Evolutionary conservation across 768 basidiomycete species (phyloP), one percentile per base, ranked within the genome.

Genomic region (Termitomyces heimii): DNA sequence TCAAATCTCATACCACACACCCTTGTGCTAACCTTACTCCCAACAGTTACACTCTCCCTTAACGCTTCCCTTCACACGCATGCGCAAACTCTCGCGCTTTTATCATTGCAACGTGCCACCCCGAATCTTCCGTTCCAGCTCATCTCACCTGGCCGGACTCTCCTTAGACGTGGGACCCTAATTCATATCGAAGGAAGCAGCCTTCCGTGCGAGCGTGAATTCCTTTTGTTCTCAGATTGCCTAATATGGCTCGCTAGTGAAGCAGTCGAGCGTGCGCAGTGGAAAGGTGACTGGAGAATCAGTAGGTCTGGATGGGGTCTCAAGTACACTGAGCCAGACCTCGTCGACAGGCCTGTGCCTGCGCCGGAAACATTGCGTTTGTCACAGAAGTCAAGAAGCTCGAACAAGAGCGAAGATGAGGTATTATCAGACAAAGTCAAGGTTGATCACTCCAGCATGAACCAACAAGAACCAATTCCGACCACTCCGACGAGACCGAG

Each of bases 171-270:
- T 13, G 88, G 86, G 0, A 62, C 77, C 1, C 74, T 92, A 5
- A 65, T 84, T 16, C 84, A 87, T 64, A 69, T 79, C 50, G 83
- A 83, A 65, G 70, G 73, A 26, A 79, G 79, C 60, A 78, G 76
- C 4, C 68, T 71, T 44, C 76, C 82, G 14, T 68, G 81, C 51
- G 78, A 82, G 57, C 78, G 86, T 35, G 86, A 89, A 60, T 89
- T 94, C 66, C 73, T 94, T 10, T 77, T 95, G 0, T 91, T 94
- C 67, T 88, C 86, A 14, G 93, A 95, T 70, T 85, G 84, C 61
- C 70, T 95, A 34, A 64, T 94, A 35, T 92, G 90, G 89, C 76
- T 93, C 22, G 82, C 83, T 18, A 75, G 71, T 44, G 82, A 77
- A 42, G 83, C 82, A 47, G 66, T 63, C 28, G 75, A 70, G 53